Evolutionary conservation across 176 grass and related monocot genomes (phyloP).

Genomic region (Hsuehochloa calcarea): DNA sequence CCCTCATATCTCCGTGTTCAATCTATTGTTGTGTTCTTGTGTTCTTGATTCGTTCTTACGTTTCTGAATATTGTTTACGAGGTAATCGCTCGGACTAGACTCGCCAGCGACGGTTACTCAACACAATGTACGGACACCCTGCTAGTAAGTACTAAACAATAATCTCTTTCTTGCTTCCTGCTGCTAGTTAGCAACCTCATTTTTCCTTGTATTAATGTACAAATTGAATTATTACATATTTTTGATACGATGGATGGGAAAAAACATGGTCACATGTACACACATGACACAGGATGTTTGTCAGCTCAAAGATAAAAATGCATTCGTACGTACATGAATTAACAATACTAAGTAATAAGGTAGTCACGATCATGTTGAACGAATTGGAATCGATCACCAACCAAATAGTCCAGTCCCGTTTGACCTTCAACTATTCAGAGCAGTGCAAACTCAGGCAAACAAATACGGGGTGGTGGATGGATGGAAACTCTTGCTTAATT

Average conservation of each 20-base stretch:
- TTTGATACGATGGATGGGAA: background rate
- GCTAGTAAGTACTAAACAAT: too few species aligned
- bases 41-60: too few species aligned
- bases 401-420: conserved; percentile 21
- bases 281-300: background rate
- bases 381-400: conserved; percentile 29
- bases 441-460: conserved; percentile 37
- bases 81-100: too few species aligned
- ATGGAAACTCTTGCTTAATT: conserved; percentile 13
- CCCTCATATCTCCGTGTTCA: too few species aligned
- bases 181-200: background rate
- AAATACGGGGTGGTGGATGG: background rate
- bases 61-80: too few species aligned
- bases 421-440: conserved; percentile 44
- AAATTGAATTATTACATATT: background rate
- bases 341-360: background rate
- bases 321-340: background rate
- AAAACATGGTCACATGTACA: background rate
- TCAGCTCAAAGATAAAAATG: background rate
- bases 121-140: too few species aligned
- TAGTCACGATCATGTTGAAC: conserved; percentile 31
- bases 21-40: too few species aligned
- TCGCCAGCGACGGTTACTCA: too few species aligned
- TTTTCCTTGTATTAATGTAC: background rate
- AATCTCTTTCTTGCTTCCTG: too few species aligned